These are phyloP conservation scores for Brassica incana DNA, from an alignment of 345 rosid genomes.

Conservation along the genomic window DNA sequence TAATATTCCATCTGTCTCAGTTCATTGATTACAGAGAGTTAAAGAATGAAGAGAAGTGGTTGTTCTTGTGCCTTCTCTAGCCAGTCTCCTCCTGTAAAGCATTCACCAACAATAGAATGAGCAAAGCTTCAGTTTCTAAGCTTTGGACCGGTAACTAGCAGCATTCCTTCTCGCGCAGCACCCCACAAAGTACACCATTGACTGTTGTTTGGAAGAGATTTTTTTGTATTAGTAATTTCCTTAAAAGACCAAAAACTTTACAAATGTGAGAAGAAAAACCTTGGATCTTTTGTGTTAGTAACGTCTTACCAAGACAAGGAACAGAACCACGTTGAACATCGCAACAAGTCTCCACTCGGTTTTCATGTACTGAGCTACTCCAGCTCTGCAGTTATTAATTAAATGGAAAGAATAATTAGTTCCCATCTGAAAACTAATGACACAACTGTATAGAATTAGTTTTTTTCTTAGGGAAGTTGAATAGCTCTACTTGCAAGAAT, in stretches of 20 bases:
- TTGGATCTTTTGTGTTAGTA: background rate
- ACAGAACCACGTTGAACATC: conserved; percentile 67
- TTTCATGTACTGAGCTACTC: conserved; percentile 96
- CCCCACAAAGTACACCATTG: conserved; percentile 76
- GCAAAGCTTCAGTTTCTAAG: conserved; percentile 38
- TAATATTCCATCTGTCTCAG: background rate
- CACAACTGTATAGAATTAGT: background rate
- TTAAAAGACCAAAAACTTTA: background rate
- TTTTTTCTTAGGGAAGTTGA: background rate
- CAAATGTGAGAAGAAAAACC: background rate
- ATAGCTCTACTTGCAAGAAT: conserved; percentile 83
- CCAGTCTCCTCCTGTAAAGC: background rate
- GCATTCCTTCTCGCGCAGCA: conserved; percentile 93
- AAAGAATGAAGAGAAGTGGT: background rate
- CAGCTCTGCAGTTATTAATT: conserved; percentile 58
- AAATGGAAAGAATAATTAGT: conserved; percentile 4
- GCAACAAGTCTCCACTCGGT: conserved; percentile 92
- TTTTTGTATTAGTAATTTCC: background rate
- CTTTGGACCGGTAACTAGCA: conserved; percentile 46
- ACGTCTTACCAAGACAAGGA: conserved; percentile 66
- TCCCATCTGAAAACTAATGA: background rate
- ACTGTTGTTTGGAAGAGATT: conserved; percentile 41
- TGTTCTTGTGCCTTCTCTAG: background rate
- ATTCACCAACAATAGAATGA: background rate
- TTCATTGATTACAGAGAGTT: background rate